Conservation (phyloP, 257 asterid genomes). For the Ilex asprella region DNA sequence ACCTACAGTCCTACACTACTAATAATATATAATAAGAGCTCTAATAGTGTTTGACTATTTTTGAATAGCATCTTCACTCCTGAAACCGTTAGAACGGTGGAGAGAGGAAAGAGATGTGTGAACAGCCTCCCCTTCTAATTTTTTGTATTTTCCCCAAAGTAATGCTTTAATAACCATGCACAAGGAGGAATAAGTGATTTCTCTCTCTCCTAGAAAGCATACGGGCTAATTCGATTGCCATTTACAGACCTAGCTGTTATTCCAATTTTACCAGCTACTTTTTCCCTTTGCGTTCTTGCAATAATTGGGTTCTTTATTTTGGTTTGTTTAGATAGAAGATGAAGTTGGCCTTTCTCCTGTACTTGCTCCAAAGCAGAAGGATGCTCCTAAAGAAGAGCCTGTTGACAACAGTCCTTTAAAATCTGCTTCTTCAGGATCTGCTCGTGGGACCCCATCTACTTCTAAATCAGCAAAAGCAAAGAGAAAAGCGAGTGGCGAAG, state of each 20-base stretch:
- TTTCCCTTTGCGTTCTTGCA: not conserved
- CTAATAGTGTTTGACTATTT: not conserved
- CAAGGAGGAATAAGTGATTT: too few species aligned
- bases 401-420: slow-evolving; percentile 62
- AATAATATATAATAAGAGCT: too few species aligned
- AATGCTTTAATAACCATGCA: too few species aligned
- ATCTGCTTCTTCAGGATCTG: slow-evolving; percentile 41
- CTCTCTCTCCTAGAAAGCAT: too few species aligned
- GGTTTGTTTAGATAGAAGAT: slow-evolving; percentile 41
- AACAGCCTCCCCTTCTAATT: too few species aligned
- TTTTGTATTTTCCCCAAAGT: too few species aligned
- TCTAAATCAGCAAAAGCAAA: slow-evolving; percentile 76
- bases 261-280: not conserved
- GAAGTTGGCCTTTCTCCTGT: slow-evolving; percentile 58
- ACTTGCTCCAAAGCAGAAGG: slow-evolving; percentile 74
- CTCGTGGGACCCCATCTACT: slow-evolving; percentile 61
- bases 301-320: slow-evolving; percentile 1
- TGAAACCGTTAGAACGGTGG: not conserved
- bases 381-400: slow-evolving; percentile 75
- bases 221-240: too few species aligned
- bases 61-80: not conserved
- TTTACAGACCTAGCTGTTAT: not conserved
- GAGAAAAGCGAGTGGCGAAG: slow-evolving; percentile 68
- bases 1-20: too few species aligned
- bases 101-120: not conserved